Percentiles rank a stretch among this genome's conserved stretches.
Evolutionary conservation across 2,329 filamentous ascomycete species (phyloP).

Genomic region (Polytolypa hystricis): DNA sequence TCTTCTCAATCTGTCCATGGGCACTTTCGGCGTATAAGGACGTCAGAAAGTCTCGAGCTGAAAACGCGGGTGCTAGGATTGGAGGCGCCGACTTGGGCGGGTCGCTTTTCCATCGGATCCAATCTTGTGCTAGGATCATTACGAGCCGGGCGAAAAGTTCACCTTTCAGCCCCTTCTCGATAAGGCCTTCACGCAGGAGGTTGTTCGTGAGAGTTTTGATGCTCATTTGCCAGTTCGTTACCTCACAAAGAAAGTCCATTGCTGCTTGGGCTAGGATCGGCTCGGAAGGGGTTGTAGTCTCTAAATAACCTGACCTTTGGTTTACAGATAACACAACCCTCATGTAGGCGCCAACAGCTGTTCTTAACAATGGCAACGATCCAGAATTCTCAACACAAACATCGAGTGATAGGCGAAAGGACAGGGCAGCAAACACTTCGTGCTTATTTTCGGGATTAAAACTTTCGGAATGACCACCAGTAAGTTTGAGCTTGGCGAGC

Average conservation of each 20-base stretch:
- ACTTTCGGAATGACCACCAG: no score
- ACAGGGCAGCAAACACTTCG: neutral
- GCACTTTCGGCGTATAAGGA: neutral
- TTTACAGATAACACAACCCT: neutral
- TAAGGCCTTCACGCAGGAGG: neutral
- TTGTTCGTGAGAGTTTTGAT: neutral
- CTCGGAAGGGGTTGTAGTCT: neutral
- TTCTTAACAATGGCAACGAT: neutral
- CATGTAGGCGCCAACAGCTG: neutral
- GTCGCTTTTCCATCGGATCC: neutral
- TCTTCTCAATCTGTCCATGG: neutral
- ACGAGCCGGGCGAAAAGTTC: neutral
- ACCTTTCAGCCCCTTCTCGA: neutral
- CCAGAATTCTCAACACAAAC: neutral
- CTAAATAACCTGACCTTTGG: neutral
- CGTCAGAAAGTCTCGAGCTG: neutral
- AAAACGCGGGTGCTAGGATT: neutral
- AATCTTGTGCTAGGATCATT: neutral
- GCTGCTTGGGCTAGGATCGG: neutral
- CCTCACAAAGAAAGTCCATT: neutral
- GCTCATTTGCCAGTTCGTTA: neutral
- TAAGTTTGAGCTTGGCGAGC: no score
- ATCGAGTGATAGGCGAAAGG: neutral
- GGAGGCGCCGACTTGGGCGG: neutral
- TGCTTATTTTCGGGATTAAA: no score